Evolutionary conservation across 441 rosid species (phyloP), one percentile per base, ranked within the genome.

Genomic region (Euphorbia schlechtendalii): DNA sequence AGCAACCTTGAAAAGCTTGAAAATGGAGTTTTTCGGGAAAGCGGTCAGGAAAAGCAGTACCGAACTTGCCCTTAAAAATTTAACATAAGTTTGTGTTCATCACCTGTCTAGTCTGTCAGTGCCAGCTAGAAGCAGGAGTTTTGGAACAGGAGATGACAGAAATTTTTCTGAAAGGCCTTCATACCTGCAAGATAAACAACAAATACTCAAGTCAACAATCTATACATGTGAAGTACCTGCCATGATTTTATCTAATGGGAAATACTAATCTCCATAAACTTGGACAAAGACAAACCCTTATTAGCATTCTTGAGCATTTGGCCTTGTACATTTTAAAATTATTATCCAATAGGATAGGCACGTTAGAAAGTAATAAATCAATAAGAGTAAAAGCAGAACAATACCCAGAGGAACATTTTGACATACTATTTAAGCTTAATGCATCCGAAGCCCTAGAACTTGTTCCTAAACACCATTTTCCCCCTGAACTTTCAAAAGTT

Each of bases 151-250:
- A 78, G 82, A 76, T 18, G 93, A 85, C 61, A 93, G 74, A 78
- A 90, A 90, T 65, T 79, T 90, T 56, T 93, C 99, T 30, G 97
- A 90, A 60, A 93, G 96, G 72, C 97, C 95, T 34, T 90, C 99
- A 55, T 93, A 93, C 97, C 99, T 93, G 83, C 78, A 77, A 77
- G 51, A 73, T 32, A 66, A 51, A 38, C 60, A 40, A 40, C n/a
- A n/a, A 53, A 2, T 43, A n/a, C 25, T 22, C 4, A 53, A 64
- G n/a, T 32, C 41, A 69, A 32, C 36, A 32, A 32, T 32, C 36
- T 66, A 38, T 40, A 40, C 3, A 40, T 40, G 45, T 5, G 7
- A 60, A 56, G 21, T 27, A 11, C 54, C 10, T n/a, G 54, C 20
- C 25, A 49, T 49, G 11, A 49, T 5, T 49, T 51, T 11, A 51